Conservation (phyloP, 768 basidiomycete species). For the Mycena alexandri region DNA sequence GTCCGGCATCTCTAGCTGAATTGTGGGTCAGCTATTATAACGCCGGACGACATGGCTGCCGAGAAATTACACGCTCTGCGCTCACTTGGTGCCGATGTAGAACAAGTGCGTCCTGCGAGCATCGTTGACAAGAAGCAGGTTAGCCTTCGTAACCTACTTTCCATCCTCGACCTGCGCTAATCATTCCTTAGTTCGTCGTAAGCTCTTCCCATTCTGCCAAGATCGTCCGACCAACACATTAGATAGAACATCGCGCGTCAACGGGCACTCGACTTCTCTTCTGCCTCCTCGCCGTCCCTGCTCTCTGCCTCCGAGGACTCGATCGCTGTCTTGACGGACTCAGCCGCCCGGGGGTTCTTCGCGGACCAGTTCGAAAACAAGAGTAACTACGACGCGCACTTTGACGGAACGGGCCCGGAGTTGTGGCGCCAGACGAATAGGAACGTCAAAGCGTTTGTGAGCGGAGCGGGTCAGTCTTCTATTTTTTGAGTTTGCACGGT, state of each 20-base stretch:
- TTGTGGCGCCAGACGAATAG: conserved; percentile 95
- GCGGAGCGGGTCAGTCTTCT: conserved; percentile 78
- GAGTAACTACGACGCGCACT: conserved; percentile 93
- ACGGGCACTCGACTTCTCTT: conserved; percentile 79
- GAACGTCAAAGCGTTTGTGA: conserved; percentile 84
- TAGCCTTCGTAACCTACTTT: conserved; percentile 38
- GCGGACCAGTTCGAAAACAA: conserved; percentile 98
- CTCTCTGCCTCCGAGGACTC: conserved; percentile 68
- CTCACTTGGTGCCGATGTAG: conserved; percentile 90
- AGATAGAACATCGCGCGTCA: conserved; percentile 89
- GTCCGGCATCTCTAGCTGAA: neutral
- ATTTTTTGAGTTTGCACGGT: neutral
- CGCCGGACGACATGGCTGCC: conserved; percentile 90
- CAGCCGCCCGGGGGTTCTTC: conserved; percentile 76
- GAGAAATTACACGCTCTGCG: conserved; percentile 91
- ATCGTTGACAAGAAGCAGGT: conserved; percentile 98
- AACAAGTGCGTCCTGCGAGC: conserved; percentile 90
- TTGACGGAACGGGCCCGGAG: conserved; percentile 91
- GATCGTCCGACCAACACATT: neutral
- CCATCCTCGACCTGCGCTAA: conserved; percentile 8
- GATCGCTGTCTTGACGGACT: conserved; percentile 53
- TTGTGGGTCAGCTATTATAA: conserved; percentile 76
- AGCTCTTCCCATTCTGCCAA: conserved; percentile 40
- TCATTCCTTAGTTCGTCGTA: conserved; percentile 69
- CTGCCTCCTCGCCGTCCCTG: conserved; percentile 59